These are phyloP conservation scores for Quercus cerris DNA, from an alignment of 306 rosid genomes.

Conservation along the genomic window DNA sequence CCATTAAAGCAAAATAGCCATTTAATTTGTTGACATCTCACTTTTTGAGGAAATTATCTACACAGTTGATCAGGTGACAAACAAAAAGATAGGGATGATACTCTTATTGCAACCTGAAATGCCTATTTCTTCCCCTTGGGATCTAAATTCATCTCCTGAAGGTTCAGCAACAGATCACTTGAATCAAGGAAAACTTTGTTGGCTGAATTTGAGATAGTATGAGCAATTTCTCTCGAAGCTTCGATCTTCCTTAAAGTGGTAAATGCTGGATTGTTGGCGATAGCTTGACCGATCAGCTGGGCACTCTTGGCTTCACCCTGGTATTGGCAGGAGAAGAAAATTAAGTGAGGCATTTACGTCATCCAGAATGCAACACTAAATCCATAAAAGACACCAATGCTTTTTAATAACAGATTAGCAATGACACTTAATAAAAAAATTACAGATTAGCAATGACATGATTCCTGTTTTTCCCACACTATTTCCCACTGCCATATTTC, in stretches of 20 bases:
- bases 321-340: background rate
- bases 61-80: background rate
- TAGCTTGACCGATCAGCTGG: conserved; percentile 74
- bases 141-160: conserved; percentile 56
- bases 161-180: conserved; percentile 67
- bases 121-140: conserved; percentile 29
- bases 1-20: background rate
- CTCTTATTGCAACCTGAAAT: background rate
- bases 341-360: background rate
- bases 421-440: too few species aligned
- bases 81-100: background rate
- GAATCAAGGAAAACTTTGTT: conserved; percentile 70
- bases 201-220: conserved; percentile 49
- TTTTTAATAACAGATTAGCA: too few species aligned
- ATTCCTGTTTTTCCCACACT: background rate
- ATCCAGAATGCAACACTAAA: background rate
- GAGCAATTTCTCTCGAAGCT: conserved; percentile 89
- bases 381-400: background rate
- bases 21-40: background rate
- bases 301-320: conserved; percentile 94
- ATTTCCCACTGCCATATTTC: background rate
- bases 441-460: background rate
- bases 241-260: conserved; percentile 80
- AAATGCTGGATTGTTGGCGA: conserved; percentile 82
- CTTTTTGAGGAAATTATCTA: background rate